These are phyloP conservation scores for Sclerotinia spermophila DNA, from an alignment of 2,329 filamentous ascomycete species.

Conservation along the genomic window DNA sequence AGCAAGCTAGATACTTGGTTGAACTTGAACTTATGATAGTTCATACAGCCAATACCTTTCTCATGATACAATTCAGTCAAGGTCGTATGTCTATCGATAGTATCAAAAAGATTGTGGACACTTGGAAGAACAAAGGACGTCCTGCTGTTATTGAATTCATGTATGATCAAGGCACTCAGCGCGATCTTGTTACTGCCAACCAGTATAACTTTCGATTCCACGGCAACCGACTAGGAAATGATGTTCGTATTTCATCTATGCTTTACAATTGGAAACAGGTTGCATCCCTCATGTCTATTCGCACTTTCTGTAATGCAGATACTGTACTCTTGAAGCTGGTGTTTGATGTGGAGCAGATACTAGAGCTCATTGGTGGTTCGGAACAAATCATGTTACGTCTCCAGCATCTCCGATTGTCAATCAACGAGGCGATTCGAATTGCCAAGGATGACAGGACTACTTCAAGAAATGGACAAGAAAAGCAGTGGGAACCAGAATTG, in stretches of 20 bases:
- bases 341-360: constrained; percentile 45
- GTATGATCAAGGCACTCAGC: constrained; percentile 50
- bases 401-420: constrained; percentile 31
- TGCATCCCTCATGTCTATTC: constrained; percentile 45
- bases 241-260: constrained; percentile 40
- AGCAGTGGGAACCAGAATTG: constrained; percentile 20
- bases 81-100: constrained; percentile 33
- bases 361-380: constrained; percentile 44
- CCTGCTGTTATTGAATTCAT: constrained; percentile 49
- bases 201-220: constrained; percentile 45
- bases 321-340: constrained; percentile 47
- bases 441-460: constrained; percentile 13
- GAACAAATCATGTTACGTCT: constrained; percentile 31
- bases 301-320: constrained; percentile 49
- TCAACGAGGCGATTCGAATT: constrained; percentile 30
- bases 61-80: constrained; percentile 36
- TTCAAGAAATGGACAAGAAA: constrained; percentile 17
- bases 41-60: constrained; percentile 35
- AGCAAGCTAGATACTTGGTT: constrained; percentile 35
- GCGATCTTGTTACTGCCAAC: constrained; percentile 45
- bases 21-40: constrained; percentile 36
- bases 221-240: constrained; percentile 41
- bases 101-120: constrained; percentile 35
- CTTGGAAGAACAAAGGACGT: constrained; percentile 44
- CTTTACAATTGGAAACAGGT: constrained; percentile 48